Evolutionary conservation across 192 early-diverging fungal species (phyloP).

Genomic region (Dimargaris cristalligena): DNA sequence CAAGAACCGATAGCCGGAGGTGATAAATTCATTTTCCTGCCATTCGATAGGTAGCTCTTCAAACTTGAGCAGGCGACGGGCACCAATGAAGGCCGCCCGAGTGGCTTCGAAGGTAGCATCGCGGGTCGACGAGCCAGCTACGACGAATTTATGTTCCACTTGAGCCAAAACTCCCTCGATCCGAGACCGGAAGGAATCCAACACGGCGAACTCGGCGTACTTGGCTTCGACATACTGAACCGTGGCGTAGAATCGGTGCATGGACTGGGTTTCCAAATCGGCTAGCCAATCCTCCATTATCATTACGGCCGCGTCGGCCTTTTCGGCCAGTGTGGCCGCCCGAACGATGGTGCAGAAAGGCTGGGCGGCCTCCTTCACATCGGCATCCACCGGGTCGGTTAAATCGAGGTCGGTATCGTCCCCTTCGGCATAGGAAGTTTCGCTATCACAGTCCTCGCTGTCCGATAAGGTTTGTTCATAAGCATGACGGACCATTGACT

Average conservation of each 20-base stretch:
- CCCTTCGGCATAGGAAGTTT: background rate
- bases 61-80: conserved; percentile 33
- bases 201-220: background rate
- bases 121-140: background rate
- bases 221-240: conserved; percentile 3
- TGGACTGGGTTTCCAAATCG: conserved; percentile 3
- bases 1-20: conserved; percentile 35
- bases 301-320: conserved; percentile 3
- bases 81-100: conserved; percentile 18
- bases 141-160: background rate
- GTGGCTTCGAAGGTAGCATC: conserved; percentile 1
- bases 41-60: conserved; percentile 41
- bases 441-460: background rate
- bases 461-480: no score
- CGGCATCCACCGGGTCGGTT: background rate
- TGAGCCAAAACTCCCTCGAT: background rate
- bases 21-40: conserved; percentile 41
- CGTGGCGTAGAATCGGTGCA: conserved; percentile 1
- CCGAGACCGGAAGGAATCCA: background rate
- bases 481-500: background rate
- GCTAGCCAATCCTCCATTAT: conserved; percentile 9
- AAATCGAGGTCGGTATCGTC: no score
- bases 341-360: background rate
- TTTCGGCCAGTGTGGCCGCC: background rate
- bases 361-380: background rate